Base-by-base conservation (phyloP, 768 basidiomycete genomes). In the Pholiota molesta region DNA sequence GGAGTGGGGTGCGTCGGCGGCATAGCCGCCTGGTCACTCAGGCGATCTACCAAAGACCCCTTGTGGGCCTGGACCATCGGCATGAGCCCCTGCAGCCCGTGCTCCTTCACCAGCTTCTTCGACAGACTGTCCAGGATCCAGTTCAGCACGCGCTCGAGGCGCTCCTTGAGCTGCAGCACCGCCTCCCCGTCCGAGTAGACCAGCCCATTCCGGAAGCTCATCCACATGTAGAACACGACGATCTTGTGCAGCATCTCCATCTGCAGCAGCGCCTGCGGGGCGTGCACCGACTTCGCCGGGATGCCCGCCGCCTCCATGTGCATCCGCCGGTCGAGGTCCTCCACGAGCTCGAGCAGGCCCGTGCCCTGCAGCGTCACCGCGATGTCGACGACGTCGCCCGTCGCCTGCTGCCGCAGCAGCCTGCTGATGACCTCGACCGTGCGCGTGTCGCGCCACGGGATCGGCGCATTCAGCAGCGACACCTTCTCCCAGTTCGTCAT, bases 221-320 rank as follows among this genome's bases (percentile, higher is more conserved):
- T 79, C 97, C 97, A 99, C 53, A 94, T 77, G 74, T 98, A 98
- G 21, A 90, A 66, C 14, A 89, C 87, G 29, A 94, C 68, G 31
- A 85, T 76, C 68, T 89, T 90, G 75, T 99, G 95, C 62, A 93
- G 74, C 5, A 82, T 78, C 73, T 98, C 96, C 51, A 98, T 73
- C 16, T 53, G 42, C 6, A 52, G 26, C 19, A 82, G 62, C 21
- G 66, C 29, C 65, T 10, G 11, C 47, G 59, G 70, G 67, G 42
- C 19, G 39, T 28, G 26, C 45, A 47, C n/a, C 37, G 57, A 11
- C 37, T 42, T 19, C 21, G 6, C 16, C n/a, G 52, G 14, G n/a
- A 47, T 13, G 28, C 40, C 39, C 4, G 51, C 55, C 31, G 35
- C 40, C 2, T 65, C 29, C 49, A 45, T 55, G 55, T 52, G 58